These are phyloP conservation scores for Leccinum subrobustum DNA, from an alignment of 1,284 basidiomycete species.

Conservation along the genomic window DNA sequence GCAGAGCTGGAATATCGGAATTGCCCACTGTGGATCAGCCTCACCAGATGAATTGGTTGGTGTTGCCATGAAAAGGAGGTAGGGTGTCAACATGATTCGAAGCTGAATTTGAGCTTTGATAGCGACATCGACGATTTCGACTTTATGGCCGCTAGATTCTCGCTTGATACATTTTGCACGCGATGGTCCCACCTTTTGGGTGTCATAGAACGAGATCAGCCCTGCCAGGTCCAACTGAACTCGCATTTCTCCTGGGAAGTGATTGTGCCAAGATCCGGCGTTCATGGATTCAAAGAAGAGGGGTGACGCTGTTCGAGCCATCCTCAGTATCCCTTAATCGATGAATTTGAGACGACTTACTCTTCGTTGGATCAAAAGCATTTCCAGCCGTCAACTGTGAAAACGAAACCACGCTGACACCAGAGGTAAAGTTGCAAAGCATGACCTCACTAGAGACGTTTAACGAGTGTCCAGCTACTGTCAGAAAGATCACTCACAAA, in stretches of 20 bases:
- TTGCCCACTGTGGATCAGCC: constrained; percentile 24
- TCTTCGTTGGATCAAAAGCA: neutral
- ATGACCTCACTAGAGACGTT: constrained; percentile 46
- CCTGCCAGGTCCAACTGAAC: constrained; percentile 33
- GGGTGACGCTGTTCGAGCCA: neutral
- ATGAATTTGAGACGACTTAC: neutral
- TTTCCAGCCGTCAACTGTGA: constrained; percentile 16
- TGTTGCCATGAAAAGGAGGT: constrained; percentile 11
- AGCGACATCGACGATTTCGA: constrained; percentile 14
- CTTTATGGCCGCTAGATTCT: constrained; percentile 19
- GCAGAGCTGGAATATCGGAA: constrained; percentile 31
- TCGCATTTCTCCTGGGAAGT: constrained; percentile 37
- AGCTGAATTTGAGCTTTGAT: constrained; percentile 26
- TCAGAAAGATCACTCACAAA: constrained; percentile 37
- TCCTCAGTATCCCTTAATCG: neutral
- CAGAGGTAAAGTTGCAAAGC: constrained; percentile 47
- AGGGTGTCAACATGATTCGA: constrained; percentile 24
- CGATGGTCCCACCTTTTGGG: constrained; percentile 32
- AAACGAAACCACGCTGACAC: constrained; percentile 40
- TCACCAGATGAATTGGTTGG: constrained; percentile 4
- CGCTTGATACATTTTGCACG: constrained; percentile 29
- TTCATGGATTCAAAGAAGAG: constrained; percentile 17
- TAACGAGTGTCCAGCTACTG: neutral
- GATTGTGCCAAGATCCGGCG: constrained; percentile 37
- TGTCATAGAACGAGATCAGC: constrained; percentile 38